Evolutionary conservation across 2,329 filamentous ascomycete species (phyloP).

Genomic region (Stemphylium vesicarium): DNA sequence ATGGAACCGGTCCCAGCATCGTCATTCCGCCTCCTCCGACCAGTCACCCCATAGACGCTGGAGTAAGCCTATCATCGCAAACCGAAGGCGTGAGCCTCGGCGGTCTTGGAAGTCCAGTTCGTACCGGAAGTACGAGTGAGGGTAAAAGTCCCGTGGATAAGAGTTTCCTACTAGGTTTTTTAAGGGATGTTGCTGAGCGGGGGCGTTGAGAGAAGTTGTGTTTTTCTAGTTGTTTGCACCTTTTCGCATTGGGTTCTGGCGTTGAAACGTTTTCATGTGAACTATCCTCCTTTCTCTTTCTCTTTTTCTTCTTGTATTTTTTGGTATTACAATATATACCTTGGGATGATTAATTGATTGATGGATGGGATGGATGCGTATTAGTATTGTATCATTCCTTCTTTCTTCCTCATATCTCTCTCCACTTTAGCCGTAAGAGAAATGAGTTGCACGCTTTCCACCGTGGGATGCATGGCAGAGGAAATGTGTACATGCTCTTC

Average conservation of each 20-base stretch:
- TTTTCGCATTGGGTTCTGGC: not conserved
- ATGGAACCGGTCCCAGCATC: constrained; percentile 24
- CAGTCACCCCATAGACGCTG: constrained; percentile 11
- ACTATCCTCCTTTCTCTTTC: no score
- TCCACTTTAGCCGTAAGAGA: no score
- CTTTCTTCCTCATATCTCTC: not conserved
- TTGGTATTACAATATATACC: no score
- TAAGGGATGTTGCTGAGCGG: constrained; percentile 61
- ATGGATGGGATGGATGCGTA: no score
- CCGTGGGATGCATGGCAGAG: no score
- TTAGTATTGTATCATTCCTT: no score
- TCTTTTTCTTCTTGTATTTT: no score
- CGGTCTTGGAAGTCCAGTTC: constrained; percentile 5
- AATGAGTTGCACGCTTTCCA: no score
- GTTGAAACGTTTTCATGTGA: no score
- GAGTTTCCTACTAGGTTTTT: constrained; percentile 76
- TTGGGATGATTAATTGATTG: no score
- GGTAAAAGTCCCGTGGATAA: constrained; percentile 67
- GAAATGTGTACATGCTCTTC: no score
- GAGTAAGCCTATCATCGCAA: constrained; percentile 2
- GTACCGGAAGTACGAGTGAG: constrained; percentile 17
- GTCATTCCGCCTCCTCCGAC: constrained; percentile 29
- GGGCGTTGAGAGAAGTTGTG: constrained; percentile 26
- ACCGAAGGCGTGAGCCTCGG: constrained; percentile 1
- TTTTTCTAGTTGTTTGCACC: not conserved